A percentile compares a stretch with the other conserved stretches of the same genome.
phyloP scores from a whole-genome alignment of 2,329 filamentous ascomycete species.

The Grosmannia serpens region DNA sequence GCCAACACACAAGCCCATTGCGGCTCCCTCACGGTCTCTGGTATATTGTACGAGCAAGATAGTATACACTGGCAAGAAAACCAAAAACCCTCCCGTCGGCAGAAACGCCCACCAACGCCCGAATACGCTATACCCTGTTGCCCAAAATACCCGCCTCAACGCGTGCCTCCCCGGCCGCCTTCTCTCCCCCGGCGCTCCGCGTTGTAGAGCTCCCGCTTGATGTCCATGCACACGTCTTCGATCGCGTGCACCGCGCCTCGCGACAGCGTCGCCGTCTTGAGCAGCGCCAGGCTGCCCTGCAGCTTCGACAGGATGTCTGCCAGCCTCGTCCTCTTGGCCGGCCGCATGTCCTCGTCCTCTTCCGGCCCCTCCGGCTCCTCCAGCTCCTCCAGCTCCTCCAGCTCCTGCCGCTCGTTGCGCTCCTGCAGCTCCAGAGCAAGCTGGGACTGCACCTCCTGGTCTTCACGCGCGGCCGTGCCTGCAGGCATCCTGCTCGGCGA shows the following conservation, averaged over 20 bases:
- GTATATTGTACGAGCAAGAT: no score
- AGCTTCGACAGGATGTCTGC: constrained; percentile 42
- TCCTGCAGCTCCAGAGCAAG: constrained; percentile 13
- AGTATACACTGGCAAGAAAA: no score
- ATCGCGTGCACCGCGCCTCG: constrained; percentile 56
- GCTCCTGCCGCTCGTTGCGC: constrained; percentile 10
- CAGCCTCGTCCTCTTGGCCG: constrained; percentile 22
- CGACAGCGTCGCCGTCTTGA: constrained; percentile 48
- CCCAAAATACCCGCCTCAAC: not conserved
- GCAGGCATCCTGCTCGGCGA: not conserved
- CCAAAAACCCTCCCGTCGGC: no score
- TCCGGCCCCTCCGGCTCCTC: constrained; percentile 5
- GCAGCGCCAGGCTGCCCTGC: constrained; percentile 43
- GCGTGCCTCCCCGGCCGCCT: constrained; percentile 9
- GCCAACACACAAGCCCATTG: no score
- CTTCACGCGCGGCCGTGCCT: not conserved
- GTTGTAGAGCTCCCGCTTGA: constrained; percentile 61
- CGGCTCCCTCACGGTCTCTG: no score
- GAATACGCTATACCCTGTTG: not conserved
- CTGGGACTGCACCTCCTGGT: constrained; percentile 19
- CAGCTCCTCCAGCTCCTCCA: constrained; percentile 3
- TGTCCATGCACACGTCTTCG: constrained; percentile 70
- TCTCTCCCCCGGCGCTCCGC: constrained; percentile 48
- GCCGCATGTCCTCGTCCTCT: not conserved
- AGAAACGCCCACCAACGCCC: no score